Evolutionary conservation across 2,329 filamentous ascomycete genomes (phyloP), one percentile per base, ranked within the genome.

Genomic region (Sporothrix pallida): DNA sequence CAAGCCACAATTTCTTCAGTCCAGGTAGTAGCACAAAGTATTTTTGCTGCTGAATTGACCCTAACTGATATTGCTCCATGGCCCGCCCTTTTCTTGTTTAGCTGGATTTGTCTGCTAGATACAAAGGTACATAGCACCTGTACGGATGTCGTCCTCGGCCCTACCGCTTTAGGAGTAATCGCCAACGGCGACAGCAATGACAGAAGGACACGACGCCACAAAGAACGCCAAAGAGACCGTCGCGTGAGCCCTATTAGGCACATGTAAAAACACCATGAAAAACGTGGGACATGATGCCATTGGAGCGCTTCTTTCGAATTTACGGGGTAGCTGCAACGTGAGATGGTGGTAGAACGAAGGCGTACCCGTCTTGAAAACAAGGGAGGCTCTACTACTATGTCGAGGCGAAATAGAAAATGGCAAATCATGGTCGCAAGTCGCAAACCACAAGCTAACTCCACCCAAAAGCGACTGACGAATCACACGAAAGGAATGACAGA

Each of bases 281-380:
- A 63, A 63, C 60, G 60, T 44, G 60, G 60, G 60, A 63, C 37
- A 20, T n/a, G 31, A 5, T 63, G 31, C 42, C 60, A 63, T 63
- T 44, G n/a, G 58, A 2, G n/a, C 58, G 17, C 9, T 10, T 42
- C 31, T 37, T 37, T 37, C 7, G 31, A 37, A 37, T 37, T 37
- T 37, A 37, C 31, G 31, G 31, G 31, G 31, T 5, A 37, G 7
- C 31, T 37, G 7, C 31, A 37, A 37, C 31, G 4, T 37, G 31
- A 37, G 31, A 37, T 37, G 7, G 31, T 37, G 31, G 31, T 8
- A 63, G 31, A 37, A 37, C 52, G 20, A 37, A 44, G 60, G 60
- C 31, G 60, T 44, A 44, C 42, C 37, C 17, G 60, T 63, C n/a
- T 5, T 8, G 20, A 54, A 54, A 3, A 20, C 52, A 20, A 54